Base-by-base conservation (phyloP, 139 green algal genomes). In the Coelastrella sp. region DNA sequence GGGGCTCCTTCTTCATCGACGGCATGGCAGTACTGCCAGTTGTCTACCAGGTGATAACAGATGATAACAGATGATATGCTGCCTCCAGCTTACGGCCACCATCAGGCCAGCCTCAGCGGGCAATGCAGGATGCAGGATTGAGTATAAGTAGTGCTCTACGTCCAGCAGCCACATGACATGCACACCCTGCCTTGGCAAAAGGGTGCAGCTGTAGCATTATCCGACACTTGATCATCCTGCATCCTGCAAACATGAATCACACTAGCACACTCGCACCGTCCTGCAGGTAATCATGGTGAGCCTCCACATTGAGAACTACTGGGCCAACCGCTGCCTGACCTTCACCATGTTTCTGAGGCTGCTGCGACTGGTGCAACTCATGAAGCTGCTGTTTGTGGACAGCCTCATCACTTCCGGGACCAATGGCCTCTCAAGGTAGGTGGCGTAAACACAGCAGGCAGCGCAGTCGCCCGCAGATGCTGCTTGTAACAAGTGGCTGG, bases 281-380 rank as follows among this genome's bases (percentile, higher is more conserved):
- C 25, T 87, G 82, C 82, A 87, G 82, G 72, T 87, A 0, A 27
- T 87, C 14, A 87, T 87, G 82, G 61, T 87, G 61, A 78, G 24
- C 22, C 24, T 12, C 4, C 61, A 66, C 61, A 78, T 87, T 10
- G 82, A 25, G 24, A 87, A 87, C 82, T 87, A 87, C 82, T 87
- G 82, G 84, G 84, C 84, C 84, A 89, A 89, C 84, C 84, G 84
- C 56, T 82, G 70, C 70, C 56, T 81, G 22, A 89, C 84, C 15
- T 89, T 89, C 84, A 81, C 70, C 5, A 89, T 89, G 84, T 76
- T 89, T 58, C 84, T 89, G 84, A 73, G 84, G 22, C 70, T 89
- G 27, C 25, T 89, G 70, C 84, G 84, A 25, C 84, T 89, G 84
- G 84, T 59, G 7, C 27, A 57, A 15, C 84, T 89, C 8, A 89